A percentile compares a stretch with the other conserved stretches of the same genome.
Evolutionary conservation across 73 alveolate species (phyloP).

Genomic region (Tetrahymena malaccensis): DNA sequence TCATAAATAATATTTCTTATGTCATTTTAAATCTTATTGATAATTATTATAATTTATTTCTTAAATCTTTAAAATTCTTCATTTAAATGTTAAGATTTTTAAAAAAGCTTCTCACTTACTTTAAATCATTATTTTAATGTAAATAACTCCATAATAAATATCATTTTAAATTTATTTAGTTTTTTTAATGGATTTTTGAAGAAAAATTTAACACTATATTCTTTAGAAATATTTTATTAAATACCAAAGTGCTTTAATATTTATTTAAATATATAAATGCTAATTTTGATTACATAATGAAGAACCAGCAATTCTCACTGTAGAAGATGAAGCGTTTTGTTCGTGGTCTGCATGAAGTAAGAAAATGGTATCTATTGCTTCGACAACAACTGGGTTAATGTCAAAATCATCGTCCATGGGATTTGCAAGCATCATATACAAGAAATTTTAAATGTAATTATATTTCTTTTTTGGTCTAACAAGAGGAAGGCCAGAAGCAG

Average conservation of each 20-base stretch:
- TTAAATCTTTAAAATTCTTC: no score
- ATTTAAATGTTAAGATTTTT: no score
- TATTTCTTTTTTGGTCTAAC: constrained; percentile 63
- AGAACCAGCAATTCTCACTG: constrained; percentile 95
- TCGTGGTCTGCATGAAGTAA: constrained; percentile 90
- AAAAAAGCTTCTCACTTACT: no score
- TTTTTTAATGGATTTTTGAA: no score
- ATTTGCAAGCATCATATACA: constrained; percentile 81
- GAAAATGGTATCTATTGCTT: constrained; percentile 70
- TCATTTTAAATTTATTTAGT: no score
- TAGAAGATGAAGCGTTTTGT: constrained; percentile 94
- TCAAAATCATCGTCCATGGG: constrained; percentile 71
- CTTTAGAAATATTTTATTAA: no score
- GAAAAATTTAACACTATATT: no score
- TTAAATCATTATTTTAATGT: no score
- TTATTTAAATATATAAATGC: not conserved
- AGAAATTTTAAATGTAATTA: constrained; percentile 67
- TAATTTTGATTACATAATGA: constrained; percentile 26
- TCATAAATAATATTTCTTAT: no score
- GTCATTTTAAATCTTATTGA: no score
- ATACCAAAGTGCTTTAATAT: not conserved
- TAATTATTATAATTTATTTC: no score
- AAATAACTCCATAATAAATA: no score
- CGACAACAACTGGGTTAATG: constrained; percentile 62
- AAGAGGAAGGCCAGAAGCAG: constrained; percentile 75